Evolutionary conservation across 371 early-diverging fungal genomes (phyloP), one percentile per base, ranked within the genome.

Genomic region (Mucor irregularis): DNA sequence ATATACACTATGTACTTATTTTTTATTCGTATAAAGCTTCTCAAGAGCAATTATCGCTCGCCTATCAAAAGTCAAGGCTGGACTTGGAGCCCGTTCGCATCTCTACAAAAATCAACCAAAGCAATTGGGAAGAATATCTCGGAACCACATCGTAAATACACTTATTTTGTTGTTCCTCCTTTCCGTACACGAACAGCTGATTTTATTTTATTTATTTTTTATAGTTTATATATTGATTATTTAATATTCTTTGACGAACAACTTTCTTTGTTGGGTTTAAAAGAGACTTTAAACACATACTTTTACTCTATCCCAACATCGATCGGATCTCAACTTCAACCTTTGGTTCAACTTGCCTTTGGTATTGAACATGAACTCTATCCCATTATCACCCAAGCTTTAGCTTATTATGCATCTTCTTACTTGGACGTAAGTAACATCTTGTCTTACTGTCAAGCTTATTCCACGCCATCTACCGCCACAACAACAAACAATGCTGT

Each of bases 291-390:
- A 3, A 45, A 66, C 13, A 52, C 22, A 6, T 72, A 68, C 33
- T 64, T 72, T 34, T 63, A 66, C 26, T 43, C 44, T 26, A 39
- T 74, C 24, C 45, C 37, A 2, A 42, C 21, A 2, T 75, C 76
- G 8, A 58, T 75, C 11, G 70, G 70, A 3, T 60, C 70, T 7
- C 76, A 72, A 45, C 50, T 75, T 4, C 76, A 75, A 21, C 72
- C 76, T 0, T 16, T 75, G 3, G 72, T 71, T 26, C 76, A 75
- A 22, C 46, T 72, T 3, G 55, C 66, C 4, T 72, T 72, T 62
- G 76, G 76, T n/a, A 44, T 75, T n/a, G 68, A 75, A 48, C 61
- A 68, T 24, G 56, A 61, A 6, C 40, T 75, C 21, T 57, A 65
- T 4, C 33, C 52, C 37, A 56, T 72, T 8, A 68, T 72, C 13